Evolutionary conservation across 176 grass and related monocot species (phyloP).

Genomic region (Oryza glaberrima): DNA sequence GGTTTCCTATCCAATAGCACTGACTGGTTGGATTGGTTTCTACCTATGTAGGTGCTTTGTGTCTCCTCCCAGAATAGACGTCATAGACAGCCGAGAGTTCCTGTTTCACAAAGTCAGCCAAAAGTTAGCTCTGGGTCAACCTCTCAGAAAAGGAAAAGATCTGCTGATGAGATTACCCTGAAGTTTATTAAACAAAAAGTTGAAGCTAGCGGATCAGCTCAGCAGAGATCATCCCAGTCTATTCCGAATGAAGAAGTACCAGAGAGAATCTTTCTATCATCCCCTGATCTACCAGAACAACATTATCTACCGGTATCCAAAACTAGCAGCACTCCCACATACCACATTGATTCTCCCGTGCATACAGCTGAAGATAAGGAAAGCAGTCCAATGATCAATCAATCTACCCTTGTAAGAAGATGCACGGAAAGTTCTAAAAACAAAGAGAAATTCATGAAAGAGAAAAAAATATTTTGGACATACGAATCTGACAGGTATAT

Average conservation of each 20-base stretch:
- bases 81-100: conserved; percentile 37
- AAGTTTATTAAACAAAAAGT: conserved; percentile 41
- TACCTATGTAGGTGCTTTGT: conserved; percentile 74
- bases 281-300: conserved; percentile 12
- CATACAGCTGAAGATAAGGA: not conserved
- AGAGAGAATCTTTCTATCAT: conserved; percentile 34
- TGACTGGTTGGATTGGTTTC: conserved; percentile 19
- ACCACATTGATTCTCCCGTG: not conserved
- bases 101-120: conserved; percentile 41
- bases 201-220: conserved; percentile 23
- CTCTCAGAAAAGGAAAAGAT: conserved; percentile 68
- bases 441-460: conserved; percentile 30
- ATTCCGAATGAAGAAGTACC: conserved; percentile 35
- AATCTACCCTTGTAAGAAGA: not conserved
- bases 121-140: conserved; percentile 41
- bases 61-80: conserved; percentile 43
- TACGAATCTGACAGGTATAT: conserved; percentile 76
- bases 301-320: not conserved
- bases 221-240: conserved; percentile 30
- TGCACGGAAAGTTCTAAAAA: too few species aligned
- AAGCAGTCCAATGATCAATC: not conserved
- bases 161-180: conserved; percentile 29
- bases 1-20: conserved; percentile 29
- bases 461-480: conserved; percentile 78
- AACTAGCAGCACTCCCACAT: not conserved